Evolutionary conservation across 1,284 basidiomycete genomes (phyloP).

Genomic region (Phellinidium pouzarii): DNA sequence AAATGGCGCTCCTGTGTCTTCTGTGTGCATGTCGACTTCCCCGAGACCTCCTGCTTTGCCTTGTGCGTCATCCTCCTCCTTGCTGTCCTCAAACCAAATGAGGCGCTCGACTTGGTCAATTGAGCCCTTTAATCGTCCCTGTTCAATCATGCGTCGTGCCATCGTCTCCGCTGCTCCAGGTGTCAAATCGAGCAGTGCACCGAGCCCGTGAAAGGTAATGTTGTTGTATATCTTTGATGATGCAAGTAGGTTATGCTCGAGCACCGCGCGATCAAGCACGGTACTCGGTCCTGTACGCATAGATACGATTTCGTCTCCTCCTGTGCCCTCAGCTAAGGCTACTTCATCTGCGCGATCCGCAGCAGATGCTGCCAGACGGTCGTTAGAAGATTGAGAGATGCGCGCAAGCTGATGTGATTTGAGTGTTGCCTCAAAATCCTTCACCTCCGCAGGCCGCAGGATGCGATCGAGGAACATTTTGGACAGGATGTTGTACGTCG

Average conservation of each 20-base stretch:
- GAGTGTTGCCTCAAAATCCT: conserved; percentile 83
- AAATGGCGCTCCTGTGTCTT: conserved; percentile 81
- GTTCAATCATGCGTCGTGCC: conserved; percentile 94
- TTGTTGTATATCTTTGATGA: conserved; percentile 95
- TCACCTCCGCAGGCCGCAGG: conserved; percentile 81
- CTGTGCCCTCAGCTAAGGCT: conserved; percentile 7
- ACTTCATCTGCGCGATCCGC: conserved; percentile 40
- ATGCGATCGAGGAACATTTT: conserved; percentile 99
- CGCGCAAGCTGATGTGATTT: conserved; percentile 90
- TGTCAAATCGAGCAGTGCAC: conserved; percentile 77
- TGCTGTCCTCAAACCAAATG: conserved; percentile 82
- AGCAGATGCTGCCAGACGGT: conserved; percentile 62
- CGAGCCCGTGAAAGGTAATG: conserved; percentile 86
- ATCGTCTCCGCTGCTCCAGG: conserved; percentile 88
- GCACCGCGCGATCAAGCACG: conserved; percentile 94
- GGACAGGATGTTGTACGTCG: conserved; percentile 84
- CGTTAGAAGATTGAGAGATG: conserved; percentile 76
- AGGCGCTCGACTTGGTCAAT: conserved; percentile 93
- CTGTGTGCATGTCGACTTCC: conserved; percentile 74
- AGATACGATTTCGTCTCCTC: conserved; percentile 38
- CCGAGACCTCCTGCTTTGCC: conserved; percentile 89
- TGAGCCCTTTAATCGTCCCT: conserved; percentile 82
- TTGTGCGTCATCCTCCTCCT: conserved; percentile 83
- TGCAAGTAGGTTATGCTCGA: conserved; percentile 96
- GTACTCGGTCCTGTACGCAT: conserved; percentile 84